Evolutionary conservation across 1,284 basidiomycete genomes (phyloP).

Genomic region (Phellopilus nigrolimitatus): DNA sequence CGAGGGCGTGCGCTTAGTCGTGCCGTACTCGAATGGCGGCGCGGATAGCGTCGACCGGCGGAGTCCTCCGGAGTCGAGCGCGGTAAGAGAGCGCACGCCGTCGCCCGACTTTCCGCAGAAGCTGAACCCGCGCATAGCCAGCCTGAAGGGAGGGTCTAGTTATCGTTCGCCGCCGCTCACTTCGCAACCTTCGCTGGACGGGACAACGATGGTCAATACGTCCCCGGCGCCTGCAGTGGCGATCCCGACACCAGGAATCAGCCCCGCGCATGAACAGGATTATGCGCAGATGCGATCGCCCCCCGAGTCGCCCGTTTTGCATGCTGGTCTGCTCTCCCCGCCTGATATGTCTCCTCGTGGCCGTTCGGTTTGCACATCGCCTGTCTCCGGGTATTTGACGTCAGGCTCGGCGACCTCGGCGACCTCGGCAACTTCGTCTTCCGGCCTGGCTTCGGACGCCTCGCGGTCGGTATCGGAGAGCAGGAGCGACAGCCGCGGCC

Average conservation of each 20-base stretch:
- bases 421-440: conserved; percentile 16
- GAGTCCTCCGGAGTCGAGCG: neutral
- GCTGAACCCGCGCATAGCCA: conserved; percentile 17
- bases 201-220: neutral
- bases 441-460: neutral
- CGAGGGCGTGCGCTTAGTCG: conserved; percentile 2
- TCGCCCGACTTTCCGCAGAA: conserved; percentile 15
- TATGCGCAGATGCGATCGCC: conserved; percentile 9
- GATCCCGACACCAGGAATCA: conserved; percentile 16
- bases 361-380: conserved; percentile 11
- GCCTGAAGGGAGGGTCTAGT: conserved; percentile 9
- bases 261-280: conserved; percentile 9
- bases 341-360: conserved; percentile 17
- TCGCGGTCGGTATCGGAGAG: conserved; percentile 17
- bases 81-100: conserved; percentile 10
- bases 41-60: neutral
- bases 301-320: conserved; percentile 9
- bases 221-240: conserved; percentile 13
- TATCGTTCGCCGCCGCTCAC: neutral
- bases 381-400: conserved; percentile 4
- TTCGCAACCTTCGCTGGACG: conserved; percentile 1
- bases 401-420: too few species aligned
- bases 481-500: conserved; percentile 16
- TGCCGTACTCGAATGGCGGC: neutral
- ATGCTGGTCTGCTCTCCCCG: conserved; percentile 13